phyloP scores from a whole-genome alignment of 2,329 filamentous ascomycete species.

The Aureobasidium musti region DNA sequence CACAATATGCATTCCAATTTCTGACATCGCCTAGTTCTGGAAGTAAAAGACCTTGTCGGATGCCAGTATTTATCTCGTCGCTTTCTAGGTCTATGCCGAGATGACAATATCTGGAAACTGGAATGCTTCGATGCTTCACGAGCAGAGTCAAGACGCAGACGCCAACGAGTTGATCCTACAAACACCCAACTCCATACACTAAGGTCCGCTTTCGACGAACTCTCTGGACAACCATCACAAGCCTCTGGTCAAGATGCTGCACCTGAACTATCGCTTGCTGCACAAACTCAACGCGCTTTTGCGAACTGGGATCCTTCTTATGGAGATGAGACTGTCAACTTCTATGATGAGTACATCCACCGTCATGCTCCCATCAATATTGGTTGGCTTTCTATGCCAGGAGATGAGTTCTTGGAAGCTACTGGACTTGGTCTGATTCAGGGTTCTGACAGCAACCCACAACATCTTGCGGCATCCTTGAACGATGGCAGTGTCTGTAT shows the following conservation, averaged over 20 bases:
- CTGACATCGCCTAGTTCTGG: conserved; percentile 54
- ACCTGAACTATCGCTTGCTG: conserved; percentile 31
- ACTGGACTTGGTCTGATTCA: conserved; percentile 70
- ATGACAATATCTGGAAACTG: conserved; percentile 74
- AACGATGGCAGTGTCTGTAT: conserved; percentile 86
- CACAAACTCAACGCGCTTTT: conserved; percentile 59
- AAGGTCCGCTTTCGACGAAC: conserved; percentile 13
- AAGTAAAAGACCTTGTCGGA: conserved; percentile 63
- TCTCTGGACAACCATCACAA: conserved; percentile 5
- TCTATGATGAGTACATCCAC: conserved; percentile 88
- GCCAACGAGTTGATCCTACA: conserved; percentile 43
- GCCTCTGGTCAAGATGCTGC: not conserved
- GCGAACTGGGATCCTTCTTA: conserved; percentile 84
- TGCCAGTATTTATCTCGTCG: conserved; percentile 69
- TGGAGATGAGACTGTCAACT: conserved; percentile 69
- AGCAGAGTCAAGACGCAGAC: conserved; percentile 63
- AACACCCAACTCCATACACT: conserved; percentile 7
- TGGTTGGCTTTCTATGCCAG: conserved; percentile 73
- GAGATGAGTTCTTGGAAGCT: conserved; percentile 60
- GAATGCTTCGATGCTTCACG: conserved; percentile 71
- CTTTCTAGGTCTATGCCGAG: conserved; percentile 68
- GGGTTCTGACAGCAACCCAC: conserved; percentile 55
- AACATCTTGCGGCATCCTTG: conserved; percentile 71
- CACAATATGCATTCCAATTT: conserved; percentile 19
- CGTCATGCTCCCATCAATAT: conserved; percentile 72